Conservation (phyloP, 2,329 filamentous ascomycete species). For the Talaromyces pinophilus region DNA sequence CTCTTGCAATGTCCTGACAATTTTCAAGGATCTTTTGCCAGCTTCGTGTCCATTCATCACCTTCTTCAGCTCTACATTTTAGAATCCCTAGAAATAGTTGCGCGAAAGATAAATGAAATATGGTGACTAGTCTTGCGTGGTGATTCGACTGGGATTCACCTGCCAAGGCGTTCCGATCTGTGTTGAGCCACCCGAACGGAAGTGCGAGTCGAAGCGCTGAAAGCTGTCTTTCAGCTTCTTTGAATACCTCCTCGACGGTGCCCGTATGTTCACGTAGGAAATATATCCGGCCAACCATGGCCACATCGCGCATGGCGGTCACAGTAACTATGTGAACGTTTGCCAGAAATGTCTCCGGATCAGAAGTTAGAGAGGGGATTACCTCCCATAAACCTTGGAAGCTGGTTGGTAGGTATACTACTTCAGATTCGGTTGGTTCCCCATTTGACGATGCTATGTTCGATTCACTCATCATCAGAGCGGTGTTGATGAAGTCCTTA, state of each 20-base stretch:
- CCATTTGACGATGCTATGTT: background rate
- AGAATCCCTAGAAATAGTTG: background rate
- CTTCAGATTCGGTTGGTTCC: background rate
- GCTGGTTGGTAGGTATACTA: background rate
- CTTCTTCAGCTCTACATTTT: conserved; percentile 29
- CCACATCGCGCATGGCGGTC: conserved; percentile 5
- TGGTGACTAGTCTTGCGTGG: conserved; percentile 7
- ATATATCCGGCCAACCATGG: conserved; percentile 2
- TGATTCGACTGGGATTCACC: background rate
- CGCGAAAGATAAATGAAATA: conserved; percentile 11
- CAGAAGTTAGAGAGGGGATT: background rate
- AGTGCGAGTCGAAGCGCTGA: conserved; percentile 7
- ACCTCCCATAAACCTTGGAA: background rate
- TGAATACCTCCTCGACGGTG: background rate
- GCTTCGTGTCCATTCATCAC: conserved; percentile 29
- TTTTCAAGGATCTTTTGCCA: conserved; percentile 36
- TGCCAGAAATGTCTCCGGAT: background rate
- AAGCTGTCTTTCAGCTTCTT: conserved; percentile 5
- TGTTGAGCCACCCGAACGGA: conserved; percentile 3
- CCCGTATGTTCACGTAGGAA: background rate
- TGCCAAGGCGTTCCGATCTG: background rate
- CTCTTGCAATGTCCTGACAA: conserved; percentile 35
- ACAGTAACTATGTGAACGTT: background rate
- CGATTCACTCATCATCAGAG: background rate
- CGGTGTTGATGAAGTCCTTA: conserved; percentile 4